Percentiles rank a stretch among this genome's conserved stretches.
phyloP scores from a whole-genome alignment of 805 yeast species.

The Hanseniaspora lindneri region DNA sequence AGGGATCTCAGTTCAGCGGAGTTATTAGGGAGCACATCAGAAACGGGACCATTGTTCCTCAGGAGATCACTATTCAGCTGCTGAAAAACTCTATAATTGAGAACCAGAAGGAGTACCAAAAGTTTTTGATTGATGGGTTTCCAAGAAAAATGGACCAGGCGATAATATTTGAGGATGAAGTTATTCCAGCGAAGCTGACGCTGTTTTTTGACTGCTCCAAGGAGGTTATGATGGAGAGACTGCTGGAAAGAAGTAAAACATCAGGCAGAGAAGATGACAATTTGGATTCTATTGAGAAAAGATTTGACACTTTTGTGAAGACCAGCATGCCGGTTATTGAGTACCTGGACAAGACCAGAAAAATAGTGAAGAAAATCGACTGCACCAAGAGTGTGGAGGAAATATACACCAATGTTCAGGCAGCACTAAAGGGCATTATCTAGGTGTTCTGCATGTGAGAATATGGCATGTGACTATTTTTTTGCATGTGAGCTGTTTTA shows the following conservation, averaged over 20 bases:
- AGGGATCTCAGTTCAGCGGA: constrained; percentile 73
- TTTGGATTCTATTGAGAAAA: constrained; percentile 75
- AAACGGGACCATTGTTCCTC: constrained; percentile 89
- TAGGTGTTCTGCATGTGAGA: too few relatives aligned
- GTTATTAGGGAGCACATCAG: constrained; percentile 71
- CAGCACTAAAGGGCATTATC: constrained; percentile 43
- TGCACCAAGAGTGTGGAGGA: constrained; percentile 73
- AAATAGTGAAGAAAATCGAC: constrained; percentile 55
- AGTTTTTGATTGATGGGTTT: constrained; percentile 86
- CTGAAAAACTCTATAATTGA: constrained; percentile 67
- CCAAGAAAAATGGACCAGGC: constrained; percentile 99
- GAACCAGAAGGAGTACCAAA: constrained; percentile 38
- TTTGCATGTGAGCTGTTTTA: too few relatives aligned
- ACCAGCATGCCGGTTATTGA: constrained; percentile 92
- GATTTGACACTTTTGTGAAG: constrained; percentile 75
- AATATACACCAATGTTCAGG: constrained; percentile 59
- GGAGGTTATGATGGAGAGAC: constrained; percentile 67
- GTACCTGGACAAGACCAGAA: constrained; percentile 56
- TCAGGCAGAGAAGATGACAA: constrained; percentile 92
- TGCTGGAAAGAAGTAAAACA: constrained; percentile 84
- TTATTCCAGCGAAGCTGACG: constrained; percentile 59
- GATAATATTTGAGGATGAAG: constrained; percentile 68
- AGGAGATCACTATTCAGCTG: constrained; percentile 73
- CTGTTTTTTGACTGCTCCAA: constrained; percentile 76
- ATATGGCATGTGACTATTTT: too few relatives aligned